Percentiles rank a stretch among this genome's conserved stretches.
These are phyloP conservation scores for Fraxinus angustifolia DNA, from an alignment of 305 asterid species.

Conservation along the genomic window DNA sequence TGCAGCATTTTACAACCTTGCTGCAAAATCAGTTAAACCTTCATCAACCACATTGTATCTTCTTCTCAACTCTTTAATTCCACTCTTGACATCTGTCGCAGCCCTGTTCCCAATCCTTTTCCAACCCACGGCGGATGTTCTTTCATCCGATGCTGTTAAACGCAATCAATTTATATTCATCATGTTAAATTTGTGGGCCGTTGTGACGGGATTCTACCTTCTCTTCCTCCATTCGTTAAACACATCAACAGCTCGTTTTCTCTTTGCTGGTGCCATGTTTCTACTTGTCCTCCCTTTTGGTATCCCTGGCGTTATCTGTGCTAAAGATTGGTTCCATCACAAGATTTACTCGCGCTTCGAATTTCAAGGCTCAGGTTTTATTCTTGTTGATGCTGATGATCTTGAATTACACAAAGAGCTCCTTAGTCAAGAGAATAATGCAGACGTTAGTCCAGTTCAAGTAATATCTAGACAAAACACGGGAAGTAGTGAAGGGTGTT, in stretches of 20 bases:
- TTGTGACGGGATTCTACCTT: constrained; percentile 73
- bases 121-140: constrained; percentile 45
- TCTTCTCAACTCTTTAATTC: constrained; percentile 68
- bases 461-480: constrained; percentile 20
- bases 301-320: constrained; percentile 60
- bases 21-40: constrained; percentile 48
- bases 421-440: constrained; percentile 36
- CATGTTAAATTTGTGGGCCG: constrained; percentile 42
- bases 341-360: constrained; percentile 38
- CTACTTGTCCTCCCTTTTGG: constrained; percentile 64
- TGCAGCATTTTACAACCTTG: constrained; percentile 80
- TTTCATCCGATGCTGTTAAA: constrained; percentile 31
- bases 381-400: constrained; percentile 56
- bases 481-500: constrained; percentile 29
- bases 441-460: constrained; percentile 16
- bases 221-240: constrained; percentile 55
- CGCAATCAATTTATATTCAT: constrained; percentile 61
- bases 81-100: constrained; percentile 51
- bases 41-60: constrained; percentile 61
- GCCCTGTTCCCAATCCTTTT: constrained; percentile 59
- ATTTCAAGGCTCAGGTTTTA: constrained; percentile 49
- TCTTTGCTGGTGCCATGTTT: constrained; percentile 57
- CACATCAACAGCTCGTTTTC: constrained; percentile 27
- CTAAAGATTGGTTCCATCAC: constrained; percentile 52
- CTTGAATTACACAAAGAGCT: constrained; percentile 58